Conservation (phyloP, 2,329 filamentous ascomycete genomes). For the Sclerotinia glacialis region DNA sequence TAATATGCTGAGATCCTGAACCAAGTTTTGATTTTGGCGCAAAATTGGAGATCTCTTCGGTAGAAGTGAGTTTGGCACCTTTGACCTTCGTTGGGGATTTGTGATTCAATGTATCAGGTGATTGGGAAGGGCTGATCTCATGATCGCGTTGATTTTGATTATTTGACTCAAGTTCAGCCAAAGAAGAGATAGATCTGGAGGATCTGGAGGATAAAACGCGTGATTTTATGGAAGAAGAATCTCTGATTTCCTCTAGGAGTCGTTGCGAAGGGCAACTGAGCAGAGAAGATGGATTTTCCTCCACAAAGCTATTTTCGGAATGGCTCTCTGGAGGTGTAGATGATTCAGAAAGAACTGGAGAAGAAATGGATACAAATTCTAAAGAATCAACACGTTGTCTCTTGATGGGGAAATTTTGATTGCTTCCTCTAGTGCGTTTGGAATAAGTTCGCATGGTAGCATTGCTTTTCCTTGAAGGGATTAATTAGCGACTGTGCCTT, state of each 20-base stretch:
- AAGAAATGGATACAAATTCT: slow-evolving; percentile 5
- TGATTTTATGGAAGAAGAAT: neutral
- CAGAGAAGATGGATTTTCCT: neutral
- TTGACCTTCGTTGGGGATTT: slow-evolving; percentile 2
- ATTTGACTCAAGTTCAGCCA: neutral
- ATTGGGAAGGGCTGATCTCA: neutral
- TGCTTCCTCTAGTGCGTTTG: slow-evolving; percentile 19
- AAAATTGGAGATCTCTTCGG: neutral
- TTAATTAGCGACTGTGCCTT: slow-evolving; percentile 4
- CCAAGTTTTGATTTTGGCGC: neutral
- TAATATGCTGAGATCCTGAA: neutral
- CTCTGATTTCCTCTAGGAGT: neutral
- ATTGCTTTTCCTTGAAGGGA: slow-evolving; percentile 6
- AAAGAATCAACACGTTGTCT: slow-evolving; percentile 26
- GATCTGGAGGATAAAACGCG: neutral
- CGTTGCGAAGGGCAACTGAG: neutral
- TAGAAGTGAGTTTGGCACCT: neutral
- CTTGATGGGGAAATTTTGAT: slow-evolving; percentile 18
- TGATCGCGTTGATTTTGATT: slow-evolving; percentile 17
- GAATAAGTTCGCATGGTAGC: slow-evolving; percentile 22
- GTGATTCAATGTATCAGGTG: neutral
- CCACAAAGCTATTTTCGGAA: neutral
- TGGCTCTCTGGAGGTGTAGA: neutral
- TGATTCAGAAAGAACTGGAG: neutral
- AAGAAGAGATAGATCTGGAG: neutral